Conservation (phyloP, 257 asterid species). For the Gentiana straminea region DNA sequence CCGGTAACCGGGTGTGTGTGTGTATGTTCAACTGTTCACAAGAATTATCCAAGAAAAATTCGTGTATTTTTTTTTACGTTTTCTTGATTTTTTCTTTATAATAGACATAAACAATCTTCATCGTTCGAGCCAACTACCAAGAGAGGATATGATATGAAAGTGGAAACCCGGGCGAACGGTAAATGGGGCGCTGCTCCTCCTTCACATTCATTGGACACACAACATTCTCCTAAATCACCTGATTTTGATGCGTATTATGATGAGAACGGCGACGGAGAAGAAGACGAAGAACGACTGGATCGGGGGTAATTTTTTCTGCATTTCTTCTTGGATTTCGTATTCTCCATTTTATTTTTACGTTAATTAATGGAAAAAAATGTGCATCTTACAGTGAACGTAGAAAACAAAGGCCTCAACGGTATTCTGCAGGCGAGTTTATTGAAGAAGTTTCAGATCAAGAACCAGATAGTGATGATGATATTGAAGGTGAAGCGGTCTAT, state of each 20-base stretch:
- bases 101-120: conserved; percentile 54
- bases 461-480: too few species aligned
- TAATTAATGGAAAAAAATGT: conserved; percentile 1
- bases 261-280: conserved; percentile 26
- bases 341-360: conserved; percentile 5
- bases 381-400: conserved; percentile 47
- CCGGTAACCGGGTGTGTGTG: too few species aligned
- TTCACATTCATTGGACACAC: conserved; percentile 43
- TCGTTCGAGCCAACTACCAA: conserved; percentile 56
- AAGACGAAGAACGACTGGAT: conserved; percentile 56
- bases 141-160: conserved; percentile 39
- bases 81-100: conserved; percentile 2
- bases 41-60: too few species aligned
- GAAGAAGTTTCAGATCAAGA: too few species aligned
- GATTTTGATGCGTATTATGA: conserved; percentile 49
- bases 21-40: too few species aligned
- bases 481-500: too few species aligned
- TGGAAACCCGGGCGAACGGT: conserved; percentile 56
- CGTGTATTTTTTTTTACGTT: too few species aligned
- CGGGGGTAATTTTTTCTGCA: conserved; percentile 48
- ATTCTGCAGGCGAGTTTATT: conserved; percentile 38
- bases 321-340: conserved; percentile 1
- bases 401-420: conserved; percentile 82
- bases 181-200: conserved; percentile 56
- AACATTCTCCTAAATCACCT: conserved; percentile 51